phyloP scores from a whole-genome alignment of 176 grass and related monocot genomes.

The Carex kokanica region DNA sequence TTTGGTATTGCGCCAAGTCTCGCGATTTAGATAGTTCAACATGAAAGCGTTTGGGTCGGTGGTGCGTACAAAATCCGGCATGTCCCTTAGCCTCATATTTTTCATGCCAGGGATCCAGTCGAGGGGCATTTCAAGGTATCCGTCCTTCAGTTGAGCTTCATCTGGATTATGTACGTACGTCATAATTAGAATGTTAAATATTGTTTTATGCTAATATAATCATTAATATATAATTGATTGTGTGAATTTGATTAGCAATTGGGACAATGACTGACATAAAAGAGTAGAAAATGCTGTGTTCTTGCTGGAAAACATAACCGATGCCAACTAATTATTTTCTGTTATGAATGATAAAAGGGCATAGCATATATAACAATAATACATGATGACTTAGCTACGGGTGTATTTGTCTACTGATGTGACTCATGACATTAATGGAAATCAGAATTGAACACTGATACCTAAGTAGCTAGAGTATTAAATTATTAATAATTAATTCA shows the following conservation, averaged over 20 bases:
- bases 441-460: background rate
- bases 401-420: background rate
- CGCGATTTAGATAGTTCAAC: conserved; percentile 23
- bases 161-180: conserved; percentile 27
- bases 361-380: background rate
- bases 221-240: background rate
- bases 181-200: background rate
- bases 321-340: background rate
- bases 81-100: conserved; percentile 47
- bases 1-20: background rate
- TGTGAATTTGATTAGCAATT: background rate
- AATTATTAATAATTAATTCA: background rate
- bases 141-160: conserved; percentile 38
- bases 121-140: conserved; percentile 61
- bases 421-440: background rate
- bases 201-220: background rate
- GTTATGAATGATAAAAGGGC: background rate
- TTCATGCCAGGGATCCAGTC: conserved; percentile 51
- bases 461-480: background rate
- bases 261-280: background rate
- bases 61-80: conserved; percentile 65
- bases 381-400: background rate
- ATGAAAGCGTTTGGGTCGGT: conserved; percentile 47
- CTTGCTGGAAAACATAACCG: background rate
- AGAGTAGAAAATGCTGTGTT: too few species aligned